Conservation (phyloP, 179 eudicot genomes). For the Beta lomatogona region DNA sequence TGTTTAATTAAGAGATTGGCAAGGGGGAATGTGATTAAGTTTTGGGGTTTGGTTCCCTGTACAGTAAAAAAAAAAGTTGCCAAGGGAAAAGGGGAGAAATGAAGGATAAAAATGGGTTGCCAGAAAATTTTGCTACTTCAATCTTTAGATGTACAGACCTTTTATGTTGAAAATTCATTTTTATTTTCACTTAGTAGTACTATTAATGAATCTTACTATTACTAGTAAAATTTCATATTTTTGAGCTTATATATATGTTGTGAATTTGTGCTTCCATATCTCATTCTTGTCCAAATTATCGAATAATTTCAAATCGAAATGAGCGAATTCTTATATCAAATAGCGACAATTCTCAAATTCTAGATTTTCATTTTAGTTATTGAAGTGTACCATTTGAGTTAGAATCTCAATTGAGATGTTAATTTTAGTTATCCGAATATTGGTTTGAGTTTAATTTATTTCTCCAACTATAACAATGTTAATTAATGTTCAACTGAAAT, state of each 20-base stretch:
- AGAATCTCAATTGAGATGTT: background rate
- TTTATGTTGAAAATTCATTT: conserved; percentile 15
- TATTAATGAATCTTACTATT: conserved; percentile 23
- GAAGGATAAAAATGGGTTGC: conserved; percentile 23
- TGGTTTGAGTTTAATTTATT: background rate
- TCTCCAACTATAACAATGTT: too few species aligned
- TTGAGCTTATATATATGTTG: background rate
- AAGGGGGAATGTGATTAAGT: conserved; percentile 24
- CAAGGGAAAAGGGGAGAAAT: background rate
- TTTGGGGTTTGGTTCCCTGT: conserved; percentile 30
- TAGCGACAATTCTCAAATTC: too few species aligned
- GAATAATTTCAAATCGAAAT: too few species aligned
- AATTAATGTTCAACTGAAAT: background rate
- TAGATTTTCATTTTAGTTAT: too few species aligned
- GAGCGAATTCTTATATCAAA: background rate
- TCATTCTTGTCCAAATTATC: background rate
- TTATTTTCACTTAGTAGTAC: conserved; percentile 5
- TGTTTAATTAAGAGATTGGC: conserved; percentile 16
- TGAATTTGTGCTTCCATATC: background rate
- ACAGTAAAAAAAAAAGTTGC: conserved; percentile 16
- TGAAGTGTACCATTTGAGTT: too few species aligned
- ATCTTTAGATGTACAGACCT: conserved; percentile 30
- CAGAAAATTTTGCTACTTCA: conserved; percentile 37
- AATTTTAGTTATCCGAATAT: background rate
- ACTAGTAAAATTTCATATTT: conserved; percentile 10